phyloP scores from a whole-genome alignment of 768 basidiomycete genomes.

The Gymnopilus junonius region DNA sequence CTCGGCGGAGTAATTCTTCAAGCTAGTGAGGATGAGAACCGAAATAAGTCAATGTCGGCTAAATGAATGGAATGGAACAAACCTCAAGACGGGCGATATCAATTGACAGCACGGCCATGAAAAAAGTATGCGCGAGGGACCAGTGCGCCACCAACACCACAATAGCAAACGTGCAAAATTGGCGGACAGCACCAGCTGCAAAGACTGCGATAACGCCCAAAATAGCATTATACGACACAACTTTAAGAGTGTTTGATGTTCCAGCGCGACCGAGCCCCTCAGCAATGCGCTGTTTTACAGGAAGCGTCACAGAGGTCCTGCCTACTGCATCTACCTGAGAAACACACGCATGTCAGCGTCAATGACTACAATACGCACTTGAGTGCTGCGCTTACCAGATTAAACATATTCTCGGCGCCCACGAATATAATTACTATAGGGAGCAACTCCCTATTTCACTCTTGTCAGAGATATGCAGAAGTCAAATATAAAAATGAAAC shows the following conservation, averaged over 20 bases:
- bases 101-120: slow-evolving; percentile 92
- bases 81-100: slow-evolving; percentile 94
- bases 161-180: slow-evolving; percentile 92
- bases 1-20: slow-evolving; percentile 83
- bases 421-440: slow-evolving; percentile 95
- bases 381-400: slow-evolving; percentile 59
- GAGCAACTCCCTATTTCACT: slow-evolving; percentile 69
- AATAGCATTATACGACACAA: slow-evolving; percentile 83
- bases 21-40: slow-evolving; percentile 48
- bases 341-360: not conserved
- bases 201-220: slow-evolving; percentile 78
- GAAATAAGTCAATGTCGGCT: slow-evolving; percentile 6
- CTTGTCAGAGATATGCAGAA: not conserved
- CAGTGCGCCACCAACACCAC: slow-evolving; percentile 96
- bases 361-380: not conserved
- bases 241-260: slow-evolving; percentile 90
- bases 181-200: slow-evolving; percentile 80
- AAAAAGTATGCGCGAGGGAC: slow-evolving; percentile 97
- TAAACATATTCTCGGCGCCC: slow-evolving; percentile 98
- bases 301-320: slow-evolving; percentile 81
- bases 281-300: slow-evolving; percentile 92
- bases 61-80: slow-evolving; percentile 25
- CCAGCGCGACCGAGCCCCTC: slow-evolving; percentile 89
- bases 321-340: slow-evolving; percentile 81
- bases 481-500: slow-evolving; percentile 6